Percentiles rank a stretch among this genome's conserved stretches.
phyloP scores from a whole-genome alignment of 2,329 filamentous ascomycete genomes.

The Colletotrichum sp. region DNA sequence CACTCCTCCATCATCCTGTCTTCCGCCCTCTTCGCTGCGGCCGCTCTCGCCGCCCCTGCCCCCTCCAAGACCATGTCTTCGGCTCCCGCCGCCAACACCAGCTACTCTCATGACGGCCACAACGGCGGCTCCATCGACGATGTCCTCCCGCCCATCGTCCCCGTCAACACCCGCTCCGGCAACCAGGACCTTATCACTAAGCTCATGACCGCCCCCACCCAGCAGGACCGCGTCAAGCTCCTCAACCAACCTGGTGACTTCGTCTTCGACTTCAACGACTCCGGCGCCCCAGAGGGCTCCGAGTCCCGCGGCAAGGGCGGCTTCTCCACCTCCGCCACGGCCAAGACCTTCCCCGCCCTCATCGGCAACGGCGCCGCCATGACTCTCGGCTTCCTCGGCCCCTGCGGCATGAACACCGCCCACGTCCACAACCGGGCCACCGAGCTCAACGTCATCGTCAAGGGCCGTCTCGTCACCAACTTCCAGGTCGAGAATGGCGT shows the following conservation, averaged over 20 bases:
- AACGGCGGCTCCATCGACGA: constrained; percentile 21
- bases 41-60: constrained; percentile 19
- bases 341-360: constrained; percentile 55
- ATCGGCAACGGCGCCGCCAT: constrained; percentile 50
- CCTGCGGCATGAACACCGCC: constrained; percentile 56
- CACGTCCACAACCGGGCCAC: constrained; percentile 52
- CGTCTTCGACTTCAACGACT: constrained; percentile 46
- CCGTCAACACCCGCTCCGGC: constrained; percentile 47
- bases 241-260: constrained; percentile 40
- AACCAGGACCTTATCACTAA: constrained; percentile 52
- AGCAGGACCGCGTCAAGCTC: constrained; percentile 33
- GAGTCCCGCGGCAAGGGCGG: constrained; percentile 40
- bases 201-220: constrained; percentile 39
- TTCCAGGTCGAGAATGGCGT: constrained; percentile 49
- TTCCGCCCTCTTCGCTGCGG: constrained; percentile 16
- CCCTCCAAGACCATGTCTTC: not conserved
- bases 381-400: constrained; percentile 53
- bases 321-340: constrained; percentile 41
- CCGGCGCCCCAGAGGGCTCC: constrained; percentile 8
- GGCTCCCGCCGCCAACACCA: not conserved
- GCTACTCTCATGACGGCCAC: not conserved
- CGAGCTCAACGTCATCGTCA: constrained; percentile 51
- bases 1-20: constrained; percentile 15
- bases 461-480: constrained; percentile 48
- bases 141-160: constrained; percentile 29